Evolutionary conservation across 192 early-diverging fungal genomes (phyloP), one percentile per base, ranked within the genome.

Genomic region (Gaertneriomyces sp.): DNA sequence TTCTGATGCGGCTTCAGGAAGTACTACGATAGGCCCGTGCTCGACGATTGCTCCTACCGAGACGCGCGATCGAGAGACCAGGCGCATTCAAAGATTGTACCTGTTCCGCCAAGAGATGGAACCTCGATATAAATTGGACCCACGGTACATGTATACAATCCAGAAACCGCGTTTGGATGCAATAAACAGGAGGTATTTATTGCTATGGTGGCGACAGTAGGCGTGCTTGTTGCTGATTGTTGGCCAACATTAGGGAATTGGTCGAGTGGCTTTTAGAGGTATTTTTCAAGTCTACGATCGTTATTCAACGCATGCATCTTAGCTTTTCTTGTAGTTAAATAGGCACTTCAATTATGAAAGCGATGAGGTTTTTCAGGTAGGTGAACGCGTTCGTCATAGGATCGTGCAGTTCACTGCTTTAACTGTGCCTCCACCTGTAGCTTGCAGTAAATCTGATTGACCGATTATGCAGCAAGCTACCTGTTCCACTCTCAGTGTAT

Each of bases 201-300:
- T 9, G 19, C n/a, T 6, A 54, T 42, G 0, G 4, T 10, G 17
- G 25, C 56, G 5, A 14, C 42, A 7, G 11, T n/a, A 20, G 53
- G 45, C 9, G 55, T 14, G 43, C 9, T 58, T 33, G 10, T 4
- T 60, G 42, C 14, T 60, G 43, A 39, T 42, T 60, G 55, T 9
- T 10, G 14, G n/a, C 12, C 5, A 41, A 53, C 45, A 19, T 58
- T 19, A 47, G 61, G n/a, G 53, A 55, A 33, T 56, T 70, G 53
- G 45, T 70, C n/a, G 56, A 63, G 10, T 70, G 68, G 68, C 42
- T 70, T 7, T 44, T 42, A 7, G 61, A 70, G 53, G 25, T 69
- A 43, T 45, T 20, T 19, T 17, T 7, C 53, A 20, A 4, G 33
- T 53, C 16, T 45, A 38, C 51, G 38, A n/a, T 53, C 44, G 38